A percentile compares a stretch with the other conserved stretches of the same genome.
phyloP scores from a whole-genome alignment of 345 rosid species.

The Durio zibethinus region DNA sequence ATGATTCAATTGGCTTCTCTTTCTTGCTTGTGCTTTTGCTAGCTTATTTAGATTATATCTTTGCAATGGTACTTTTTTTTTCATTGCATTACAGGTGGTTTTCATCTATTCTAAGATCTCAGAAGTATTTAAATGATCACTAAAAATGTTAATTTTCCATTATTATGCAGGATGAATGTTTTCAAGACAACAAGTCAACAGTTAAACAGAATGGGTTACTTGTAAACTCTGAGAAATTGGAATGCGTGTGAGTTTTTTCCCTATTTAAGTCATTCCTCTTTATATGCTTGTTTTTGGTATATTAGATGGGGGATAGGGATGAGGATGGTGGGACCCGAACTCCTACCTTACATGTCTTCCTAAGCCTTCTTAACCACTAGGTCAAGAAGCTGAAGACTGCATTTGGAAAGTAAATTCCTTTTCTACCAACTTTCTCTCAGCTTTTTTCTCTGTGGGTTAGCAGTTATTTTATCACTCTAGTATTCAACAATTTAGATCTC shows the following conservation, averaged over 20 bases:
- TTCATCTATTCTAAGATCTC: background rate
- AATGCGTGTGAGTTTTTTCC: conserved; percentile 16
- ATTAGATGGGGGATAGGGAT: too few relatives aligned
- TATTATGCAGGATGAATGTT: conserved; percentile 24
- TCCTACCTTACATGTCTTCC: too few relatives aligned
- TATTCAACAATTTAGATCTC: too few relatives aligned
- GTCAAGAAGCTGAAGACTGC: too few relatives aligned
- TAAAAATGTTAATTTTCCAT: background rate
- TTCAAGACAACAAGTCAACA: conserved; percentile 19
- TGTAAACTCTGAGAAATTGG: conserved; percentile 14
- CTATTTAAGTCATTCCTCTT: background rate
- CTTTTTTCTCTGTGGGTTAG: too few relatives aligned
- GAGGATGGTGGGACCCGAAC: too few relatives aligned
- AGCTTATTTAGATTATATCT: background rate
- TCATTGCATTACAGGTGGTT: background rate
- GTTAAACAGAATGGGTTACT: conserved; percentile 4
- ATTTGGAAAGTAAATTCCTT: too few relatives aligned
- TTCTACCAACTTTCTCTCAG: too few relatives aligned
- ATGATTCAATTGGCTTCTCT: background rate
- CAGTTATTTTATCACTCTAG: too few relatives aligned
- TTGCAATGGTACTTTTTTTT: background rate
- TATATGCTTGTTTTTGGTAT: background rate
- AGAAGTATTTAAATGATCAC: background rate
- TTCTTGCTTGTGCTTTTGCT: too few relatives aligned
- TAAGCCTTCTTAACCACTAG: too few relatives aligned